A percentile compares a stretch with the other conserved stretches of the same genome.
These are phyloP conservation scores for Bothriochloa decipiens DNA, from an alignment of 176 grass and related monocot species.

Conservation along the genomic window DNA sequence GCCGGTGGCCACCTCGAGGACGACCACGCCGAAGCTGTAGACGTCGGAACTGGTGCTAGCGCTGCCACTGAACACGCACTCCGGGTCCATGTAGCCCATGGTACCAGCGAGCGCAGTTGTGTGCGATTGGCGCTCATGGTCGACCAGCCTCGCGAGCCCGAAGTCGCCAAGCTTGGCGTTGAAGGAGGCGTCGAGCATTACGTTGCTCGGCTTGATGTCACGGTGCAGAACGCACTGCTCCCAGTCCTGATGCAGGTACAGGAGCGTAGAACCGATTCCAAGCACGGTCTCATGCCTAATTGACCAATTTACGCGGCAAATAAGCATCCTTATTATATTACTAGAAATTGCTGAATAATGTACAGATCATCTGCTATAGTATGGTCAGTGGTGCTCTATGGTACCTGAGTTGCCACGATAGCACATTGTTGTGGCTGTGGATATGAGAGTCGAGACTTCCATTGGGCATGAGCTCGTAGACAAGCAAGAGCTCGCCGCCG, in stretches of 20 bases:
- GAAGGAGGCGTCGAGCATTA: background rate
- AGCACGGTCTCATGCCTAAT: no score
- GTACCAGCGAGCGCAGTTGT: conserved; percentile 37
- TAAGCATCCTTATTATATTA: no score
- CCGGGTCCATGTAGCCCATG: conserved; percentile 43
- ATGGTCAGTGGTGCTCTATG: no score
- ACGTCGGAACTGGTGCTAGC: no score
- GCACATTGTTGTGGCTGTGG: background rate
- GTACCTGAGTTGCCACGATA: background rate
- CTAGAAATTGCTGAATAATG: no score
- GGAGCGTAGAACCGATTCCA: no score
- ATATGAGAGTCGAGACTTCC: conserved; percentile 52
- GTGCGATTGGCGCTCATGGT: conserved; percentile 31
- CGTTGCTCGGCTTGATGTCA: background rate
- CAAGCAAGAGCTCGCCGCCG: conserved; percentile 23
- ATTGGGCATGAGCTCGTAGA: conserved; percentile 54
- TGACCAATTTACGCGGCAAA: no score
- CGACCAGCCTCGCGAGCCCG: conserved; percentile 43
- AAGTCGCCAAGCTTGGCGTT: conserved; percentile 55
- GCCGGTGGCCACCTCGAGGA: no score
- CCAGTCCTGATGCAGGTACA: no score
- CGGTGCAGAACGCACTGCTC: background rate
- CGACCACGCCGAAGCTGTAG: no score
- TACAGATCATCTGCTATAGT: no score
- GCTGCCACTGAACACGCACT: conserved; percentile 1